phyloP scores from a whole-genome alignment of 2,329 filamentous ascomycete genomes.

The Leptosphaerulina australis region DNA sequence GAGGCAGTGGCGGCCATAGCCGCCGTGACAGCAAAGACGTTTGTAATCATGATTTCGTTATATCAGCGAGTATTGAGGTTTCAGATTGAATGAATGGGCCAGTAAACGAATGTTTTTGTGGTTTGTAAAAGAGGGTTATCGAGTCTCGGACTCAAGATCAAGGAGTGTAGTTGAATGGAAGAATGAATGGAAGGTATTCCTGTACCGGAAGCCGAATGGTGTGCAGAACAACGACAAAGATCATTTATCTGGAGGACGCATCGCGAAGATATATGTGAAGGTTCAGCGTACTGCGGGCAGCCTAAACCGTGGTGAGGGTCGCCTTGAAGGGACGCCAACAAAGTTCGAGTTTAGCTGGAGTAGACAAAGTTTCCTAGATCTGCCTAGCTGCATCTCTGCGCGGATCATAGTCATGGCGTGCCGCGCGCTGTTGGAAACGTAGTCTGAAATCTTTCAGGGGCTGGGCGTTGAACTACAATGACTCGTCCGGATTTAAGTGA shows the following conservation, averaged over 20 bases:
- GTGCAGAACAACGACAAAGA: slow-evolving; percentile 25
- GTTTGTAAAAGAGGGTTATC: slow-evolving; percentile 32
- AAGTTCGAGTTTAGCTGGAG: slow-evolving; percentile 21
- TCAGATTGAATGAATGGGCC: slow-evolving; percentile 13
- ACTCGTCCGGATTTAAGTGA: slow-evolving; percentile 1
- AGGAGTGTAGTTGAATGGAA: slow-evolving; percentile 32
- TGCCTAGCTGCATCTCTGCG: slow-evolving; percentile 22
- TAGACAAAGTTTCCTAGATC: slow-evolving; percentile 22
- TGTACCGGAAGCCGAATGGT: slow-evolving; percentile 37
- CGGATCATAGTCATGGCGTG: slow-evolving; percentile 27
- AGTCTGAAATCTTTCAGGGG: slow-evolving; percentile 26
- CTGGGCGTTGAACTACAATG: slow-evolving; percentile 17
- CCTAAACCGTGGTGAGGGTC: slow-evolving; percentile 18
- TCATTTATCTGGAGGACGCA: slow-evolving; percentile 14
- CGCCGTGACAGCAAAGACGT: slow-evolving; percentile 36
- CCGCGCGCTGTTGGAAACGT: slow-evolving; percentile 30
- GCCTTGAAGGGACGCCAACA: slow-evolving; percentile 20
- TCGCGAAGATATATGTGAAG: slow-evolving; percentile 30
- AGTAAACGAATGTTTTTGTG: slow-evolving; percentile 32
- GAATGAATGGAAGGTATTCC: slow-evolving; percentile 45
- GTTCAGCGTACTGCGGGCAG: slow-evolving; percentile 26
- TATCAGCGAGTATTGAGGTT: slow-evolving; percentile 14
- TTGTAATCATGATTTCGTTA: slow-evolving; percentile 38
- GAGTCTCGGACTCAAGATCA: slow-evolving; percentile 46
- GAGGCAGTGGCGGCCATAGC: slow-evolving; percentile 39